Evolutionary conservation across 306 rosid genomes (phyloP).

Genomic region (Parietaria judaica): DNA sequence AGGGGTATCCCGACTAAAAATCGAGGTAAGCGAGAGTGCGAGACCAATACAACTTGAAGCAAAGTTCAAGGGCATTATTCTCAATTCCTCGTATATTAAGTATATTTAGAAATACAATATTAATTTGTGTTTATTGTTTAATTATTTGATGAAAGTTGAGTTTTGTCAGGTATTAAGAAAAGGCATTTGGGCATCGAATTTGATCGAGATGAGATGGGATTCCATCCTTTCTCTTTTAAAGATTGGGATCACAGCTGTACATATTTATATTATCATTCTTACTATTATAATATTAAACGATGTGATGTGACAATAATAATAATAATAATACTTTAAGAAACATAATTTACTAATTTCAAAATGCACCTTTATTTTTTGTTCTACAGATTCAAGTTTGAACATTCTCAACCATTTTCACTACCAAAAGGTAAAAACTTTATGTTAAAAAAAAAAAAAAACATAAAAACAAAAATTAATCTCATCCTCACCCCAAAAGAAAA

Average conservation of each 20-base stretch:
- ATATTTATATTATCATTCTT: not conserved
- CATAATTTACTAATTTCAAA: not conserved
- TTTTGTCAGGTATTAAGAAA: conserved; percentile 18
- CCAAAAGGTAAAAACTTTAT: not conserved
- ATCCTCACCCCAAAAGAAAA: not conserved
- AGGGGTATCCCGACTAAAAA: too few relatives aligned
- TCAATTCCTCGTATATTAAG: too few relatives aligned
- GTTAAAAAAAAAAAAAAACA: not conserved
- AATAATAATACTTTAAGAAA: too few relatives aligned
- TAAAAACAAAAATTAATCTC: not conserved
- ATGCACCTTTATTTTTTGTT: not conserved
- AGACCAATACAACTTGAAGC: too few relatives aligned
- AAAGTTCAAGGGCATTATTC: too few relatives aligned
- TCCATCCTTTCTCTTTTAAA: not conserved
- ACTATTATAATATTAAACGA: not conserved
- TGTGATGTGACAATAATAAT: not conserved
- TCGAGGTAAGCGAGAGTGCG: too few relatives aligned
- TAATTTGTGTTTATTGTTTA: conserved; percentile 7
- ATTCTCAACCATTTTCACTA: not conserved
- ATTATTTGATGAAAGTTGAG: conserved; percentile 18
- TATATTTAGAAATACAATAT: not conserved
- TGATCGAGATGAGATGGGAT: conserved; percentile 1
- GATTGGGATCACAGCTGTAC: conserved; percentile 7
- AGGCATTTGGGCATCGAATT: conserved; percentile 3
- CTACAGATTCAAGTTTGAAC: not conserved